Base-by-base conservation (phyloP, 441 rosid species). In the Bruguiera hainesii region DNA sequence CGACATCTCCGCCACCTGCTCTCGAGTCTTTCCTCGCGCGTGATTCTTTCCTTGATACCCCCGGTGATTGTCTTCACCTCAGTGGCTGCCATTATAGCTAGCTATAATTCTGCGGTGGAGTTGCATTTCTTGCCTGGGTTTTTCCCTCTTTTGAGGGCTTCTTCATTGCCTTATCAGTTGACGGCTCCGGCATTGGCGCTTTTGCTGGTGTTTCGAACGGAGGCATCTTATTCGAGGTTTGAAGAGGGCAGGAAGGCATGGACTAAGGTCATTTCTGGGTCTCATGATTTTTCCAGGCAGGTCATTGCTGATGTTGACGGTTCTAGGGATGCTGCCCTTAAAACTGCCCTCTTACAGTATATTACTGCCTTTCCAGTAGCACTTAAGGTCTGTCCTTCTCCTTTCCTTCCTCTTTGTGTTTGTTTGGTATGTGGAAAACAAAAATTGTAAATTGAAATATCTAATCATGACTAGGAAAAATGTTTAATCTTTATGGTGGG, bases 131-230 rank as follows among this genome's bases (percentile, higher is more conserved):
- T 93, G 73, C 96, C 96, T 5, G 83, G 65, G 1, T 72, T 87
- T 19, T 83, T 91, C 66, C 98, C 93, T 0, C 76, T 91, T 62
- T 66, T 93, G 23, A 76, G 88, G 62, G 79, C 97, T 0, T 89
- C 95, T 1, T 80, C 98, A n/a, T 71, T 93, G 78, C 95, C 97
- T 6, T 91, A 93, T 67, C 98, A 93, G 83, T 71, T 89, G 58
- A 93, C 96, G 0, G 97, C 96, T 51, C 98, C 98, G 4, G 96
- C 96, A 33, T 62, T 93, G 68, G 98, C 98, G 1, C 81, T 91
- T 71, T 83, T 93, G 75, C 71, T 93, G 59, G 98, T 91, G 68
- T 93, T 93, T 61, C 77, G 97, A 71, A 93, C 96, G 13, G 96
- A 93, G 77, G 96, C 98, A n/a, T 89, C 97, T 33, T 93, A 90